Evolutionary conservation across 768 basidiomycete genomes (phyloP).

Genomic region (Pisolithus microcarpus): DNA sequence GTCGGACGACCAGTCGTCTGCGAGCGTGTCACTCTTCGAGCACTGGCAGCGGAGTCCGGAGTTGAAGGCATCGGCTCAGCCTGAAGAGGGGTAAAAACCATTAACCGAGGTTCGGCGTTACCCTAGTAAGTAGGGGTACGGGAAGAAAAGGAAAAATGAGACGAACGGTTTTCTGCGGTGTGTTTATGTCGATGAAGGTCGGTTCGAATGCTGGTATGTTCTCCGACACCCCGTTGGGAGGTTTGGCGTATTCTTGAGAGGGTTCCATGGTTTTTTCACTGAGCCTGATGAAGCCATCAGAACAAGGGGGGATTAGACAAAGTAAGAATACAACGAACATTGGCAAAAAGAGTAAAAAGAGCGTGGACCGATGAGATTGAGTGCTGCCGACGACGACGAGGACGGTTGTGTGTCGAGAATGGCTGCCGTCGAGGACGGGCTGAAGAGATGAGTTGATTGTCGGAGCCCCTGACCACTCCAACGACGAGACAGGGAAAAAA

Average conservation of each 20-base stretch:
- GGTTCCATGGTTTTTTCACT: slow-evolving; percentile 27
- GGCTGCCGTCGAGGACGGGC: slow-evolving; percentile 8
- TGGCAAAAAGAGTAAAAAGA: neutral
- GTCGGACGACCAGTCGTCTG: slow-evolving; percentile 29
- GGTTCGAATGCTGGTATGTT: slow-evolving; percentile 11
- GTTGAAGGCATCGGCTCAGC: slow-evolving; percentile 14
- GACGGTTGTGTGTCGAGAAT: slow-evolving; percentile 11
- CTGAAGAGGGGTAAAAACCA: slow-evolving; percentile 18
- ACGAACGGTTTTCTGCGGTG: slow-evolving; percentile 25
- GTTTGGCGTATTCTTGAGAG: slow-evolving; percentile 19
- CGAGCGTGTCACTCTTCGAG: slow-evolving; percentile 27
- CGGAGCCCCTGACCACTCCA: slow-evolving; percentile 29
- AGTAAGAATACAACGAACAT: slow-evolving; percentile 10
- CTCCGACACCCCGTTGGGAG: slow-evolving; percentile 5
- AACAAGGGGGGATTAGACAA: neutral
- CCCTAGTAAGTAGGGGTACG: slow-evolving; percentile 20
- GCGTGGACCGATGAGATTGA: neutral
- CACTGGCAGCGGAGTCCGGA: slow-evolving; percentile 18
- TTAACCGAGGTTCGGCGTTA: slow-evolving; percentile 23
- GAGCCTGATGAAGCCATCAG: slow-evolving; percentile 25
- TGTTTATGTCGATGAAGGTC: slow-evolving; percentile 20
- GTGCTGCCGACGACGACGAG: slow-evolving; percentile 6
- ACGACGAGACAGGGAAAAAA: slow-evolving; percentile 28
- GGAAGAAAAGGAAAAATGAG: slow-evolving; percentile 24
- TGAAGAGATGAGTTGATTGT: slow-evolving; percentile 28